These are phyloP conservation scores for Yamadazyma songkhlaensis DNA, from an alignment of 1,139 yeast species.

Conservation along the genomic window DNA sequence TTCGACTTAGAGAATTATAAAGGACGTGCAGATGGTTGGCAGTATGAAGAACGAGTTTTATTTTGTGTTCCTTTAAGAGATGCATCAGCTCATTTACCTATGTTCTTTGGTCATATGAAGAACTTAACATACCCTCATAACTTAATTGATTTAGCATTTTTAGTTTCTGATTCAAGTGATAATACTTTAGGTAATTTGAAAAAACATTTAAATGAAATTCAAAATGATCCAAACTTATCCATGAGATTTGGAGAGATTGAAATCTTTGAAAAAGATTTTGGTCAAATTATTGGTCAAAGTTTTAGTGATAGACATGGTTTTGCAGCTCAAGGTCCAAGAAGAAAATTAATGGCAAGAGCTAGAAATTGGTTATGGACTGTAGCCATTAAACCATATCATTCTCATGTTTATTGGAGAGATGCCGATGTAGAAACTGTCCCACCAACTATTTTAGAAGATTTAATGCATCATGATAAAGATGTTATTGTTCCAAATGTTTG, in stretches of 20 bases:
- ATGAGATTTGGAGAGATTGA: slow-evolving; percentile 56
- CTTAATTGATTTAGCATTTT: slow-evolving; percentile 55
- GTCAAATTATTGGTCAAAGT: slow-evolving; percentile 51
- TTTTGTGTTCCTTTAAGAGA: slow-evolving; percentile 61
- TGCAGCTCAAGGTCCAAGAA: slow-evolving; percentile 53
- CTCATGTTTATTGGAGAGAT: slow-evolving; percentile 55
- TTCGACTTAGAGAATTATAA: slow-evolving; percentile 45
- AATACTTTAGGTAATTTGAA: slow-evolving; percentile 52
- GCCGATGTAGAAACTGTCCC: slow-evolving; percentile 55
- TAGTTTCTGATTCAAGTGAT: slow-evolving; percentile 57
- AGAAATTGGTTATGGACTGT: slow-evolving; percentile 54
- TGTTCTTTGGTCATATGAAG: slow-evolving; percentile 57
- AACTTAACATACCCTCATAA: slow-evolving; percentile 58
- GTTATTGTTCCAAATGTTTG: slow-evolving; percentile 80
- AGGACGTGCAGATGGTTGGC: slow-evolving; percentile 54
- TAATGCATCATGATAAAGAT: slow-evolving; percentile 54
- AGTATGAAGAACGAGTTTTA: slow-evolving; percentile 49
- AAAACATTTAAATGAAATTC: slow-evolving; percentile 41
- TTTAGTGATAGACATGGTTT: slow-evolving; percentile 53
- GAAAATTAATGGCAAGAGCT: slow-evolving; percentile 55
- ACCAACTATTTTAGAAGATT: slow-evolving; percentile 48
- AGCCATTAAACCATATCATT: slow-evolving; percentile 51
- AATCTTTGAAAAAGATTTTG: slow-evolving; percentile 52
- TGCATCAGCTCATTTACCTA: slow-evolving; percentile 61
- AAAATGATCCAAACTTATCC: slow-evolving; percentile 36